Conservation (phyloP, 805 yeast species). For the Jamesozyma lodderae region DNA sequence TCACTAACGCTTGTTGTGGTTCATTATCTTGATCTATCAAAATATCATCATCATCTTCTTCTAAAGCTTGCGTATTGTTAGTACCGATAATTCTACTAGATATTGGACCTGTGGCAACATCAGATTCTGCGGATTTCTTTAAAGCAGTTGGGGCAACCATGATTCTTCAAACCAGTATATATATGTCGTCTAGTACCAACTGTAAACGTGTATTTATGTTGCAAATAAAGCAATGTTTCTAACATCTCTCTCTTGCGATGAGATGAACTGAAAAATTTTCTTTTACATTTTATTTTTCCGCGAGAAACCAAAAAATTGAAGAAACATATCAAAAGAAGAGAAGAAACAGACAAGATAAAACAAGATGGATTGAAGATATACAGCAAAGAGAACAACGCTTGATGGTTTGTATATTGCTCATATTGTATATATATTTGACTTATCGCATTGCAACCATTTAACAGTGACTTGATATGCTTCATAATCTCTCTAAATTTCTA, state of each 20-base stretch:
- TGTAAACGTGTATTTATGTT: background rate
- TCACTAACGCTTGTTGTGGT: constrained; percentile 15
- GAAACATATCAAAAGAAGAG: no score
- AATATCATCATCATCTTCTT: constrained; percentile 32
- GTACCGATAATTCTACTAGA: constrained; percentile 29
- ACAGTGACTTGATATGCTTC: no score
- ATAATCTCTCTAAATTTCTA: no score
- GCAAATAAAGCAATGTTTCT: background rate
- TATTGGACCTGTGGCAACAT: background rate
- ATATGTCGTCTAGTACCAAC: no score
- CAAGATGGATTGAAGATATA: no score
- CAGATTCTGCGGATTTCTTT: constrained; percentile 18
- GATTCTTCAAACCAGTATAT: background rate
- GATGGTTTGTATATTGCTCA: no score
- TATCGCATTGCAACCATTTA: no score
- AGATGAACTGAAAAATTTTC: constrained; percentile 22
- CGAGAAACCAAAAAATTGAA: no score
- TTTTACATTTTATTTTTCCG: background rate
- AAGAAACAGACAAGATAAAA: no score
- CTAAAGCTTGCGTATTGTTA: constrained; percentile 23
- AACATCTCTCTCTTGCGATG: constrained; percentile 27
- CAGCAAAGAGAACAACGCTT: no score
- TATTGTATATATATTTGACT: no score
- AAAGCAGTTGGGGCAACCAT: constrained; percentile 34
- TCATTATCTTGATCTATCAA: constrained; percentile 30